Conservation (phyloP, 2,329 filamentous ascomycete genomes). For the Camptophora hylomeconis region DNA sequence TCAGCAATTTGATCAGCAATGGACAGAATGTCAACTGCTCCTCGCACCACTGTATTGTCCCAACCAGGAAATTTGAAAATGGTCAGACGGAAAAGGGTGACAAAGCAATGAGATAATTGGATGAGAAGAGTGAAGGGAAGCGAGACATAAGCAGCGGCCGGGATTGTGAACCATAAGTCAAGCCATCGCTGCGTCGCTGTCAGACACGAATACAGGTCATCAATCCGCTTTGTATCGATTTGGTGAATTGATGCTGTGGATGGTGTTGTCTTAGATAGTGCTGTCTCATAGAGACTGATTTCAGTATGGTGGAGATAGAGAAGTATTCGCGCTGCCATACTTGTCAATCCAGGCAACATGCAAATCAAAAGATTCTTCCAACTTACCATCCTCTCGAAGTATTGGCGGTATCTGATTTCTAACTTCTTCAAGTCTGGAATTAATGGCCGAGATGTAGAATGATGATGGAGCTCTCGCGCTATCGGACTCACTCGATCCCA, state of each 20-base stretch:
- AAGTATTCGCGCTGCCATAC: too few relatives aligned
- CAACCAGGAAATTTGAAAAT: slow-evolving; percentile 19
- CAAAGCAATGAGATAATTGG: too few relatives aligned
- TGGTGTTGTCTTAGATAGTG: slow-evolving; percentile 8
- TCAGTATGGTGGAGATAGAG: slow-evolving; percentile 11
- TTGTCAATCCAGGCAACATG: too few relatives aligned
- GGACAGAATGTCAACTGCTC: slow-evolving; percentile 17
- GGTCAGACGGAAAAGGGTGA: slow-evolving; percentile 17
- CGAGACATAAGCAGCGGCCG: slow-evolving; percentile 19
- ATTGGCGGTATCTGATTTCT: slow-evolving; percentile 14
- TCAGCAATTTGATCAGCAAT: slow-evolving; percentile 13
- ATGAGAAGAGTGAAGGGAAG: too few relatives aligned
- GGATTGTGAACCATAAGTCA: slow-evolving; percentile 24
- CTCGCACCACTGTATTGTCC: slow-evolving; percentile 18
- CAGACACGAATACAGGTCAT: slow-evolving; percentile 25
- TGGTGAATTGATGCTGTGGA: slow-evolving; percentile 2
- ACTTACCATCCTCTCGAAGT: slow-evolving; percentile 15
- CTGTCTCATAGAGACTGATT: slow-evolving; percentile 12
- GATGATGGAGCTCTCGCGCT: slow-evolving; percentile 3
- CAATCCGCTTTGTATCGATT: slow-evolving; percentile 8
- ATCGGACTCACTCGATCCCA: slow-evolving; percentile 1
- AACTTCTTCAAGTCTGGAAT: slow-evolving; percentile 15
- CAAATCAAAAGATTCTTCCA: too few relatives aligned
- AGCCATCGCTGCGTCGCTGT: slow-evolving; percentile 25
- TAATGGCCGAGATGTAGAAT: slow-evolving; percentile 8